A percentile compares a stretch with the other conserved stretches of the same genome.
These are phyloP conservation scores for Acrocalymma vagum DNA, from an alignment of 2,329 filamentous ascomycete genomes.

Conservation along the genomic window DNA sequence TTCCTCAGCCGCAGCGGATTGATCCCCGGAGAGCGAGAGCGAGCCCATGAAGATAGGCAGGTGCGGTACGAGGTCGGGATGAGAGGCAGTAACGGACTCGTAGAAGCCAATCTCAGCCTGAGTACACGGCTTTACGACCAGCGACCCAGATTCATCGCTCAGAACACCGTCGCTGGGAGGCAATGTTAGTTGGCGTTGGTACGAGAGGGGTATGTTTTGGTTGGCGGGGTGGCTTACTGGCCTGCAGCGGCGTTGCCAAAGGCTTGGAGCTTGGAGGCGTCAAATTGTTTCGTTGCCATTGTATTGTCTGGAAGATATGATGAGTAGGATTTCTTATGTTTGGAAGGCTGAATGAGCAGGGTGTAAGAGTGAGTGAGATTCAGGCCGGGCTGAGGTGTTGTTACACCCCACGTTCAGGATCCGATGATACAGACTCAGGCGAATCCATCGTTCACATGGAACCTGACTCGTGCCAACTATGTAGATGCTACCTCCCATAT, in stretches of 20 bases:
- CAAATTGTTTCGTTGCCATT: constrained; percentile 60
- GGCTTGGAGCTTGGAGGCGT: constrained; percentile 68
- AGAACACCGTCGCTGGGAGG: constrained; percentile 82
- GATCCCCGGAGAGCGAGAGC: constrained; percentile 63
- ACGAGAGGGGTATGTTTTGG: constrained; percentile 11
- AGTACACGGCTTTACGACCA: constrained; percentile 96
- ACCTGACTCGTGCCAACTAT: too few species aligned
- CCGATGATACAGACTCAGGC: too few species aligned
- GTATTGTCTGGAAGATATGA: too few species aligned
- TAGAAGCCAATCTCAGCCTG: constrained; percentile 89
- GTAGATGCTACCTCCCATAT: too few species aligned
- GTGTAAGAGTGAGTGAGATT: not conserved
- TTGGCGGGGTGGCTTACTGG: constrained; percentile 69
- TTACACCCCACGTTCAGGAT: too few species aligned
- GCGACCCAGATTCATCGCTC: constrained; percentile 80
- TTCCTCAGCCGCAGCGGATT: constrained; percentile 24
- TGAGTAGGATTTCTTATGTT: not conserved
- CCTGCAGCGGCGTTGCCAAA: constrained; percentile 83
- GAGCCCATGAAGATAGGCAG: constrained; percentile 89
- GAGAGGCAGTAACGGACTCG: constrained; percentile 70
- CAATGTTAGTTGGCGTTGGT: constrained; percentile 12
- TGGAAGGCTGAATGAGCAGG: not conserved
- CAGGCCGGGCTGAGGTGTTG: not conserved
- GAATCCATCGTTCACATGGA: too few species aligned
- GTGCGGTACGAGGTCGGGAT: constrained; percentile 78